These are phyloP conservation scores for Sugiyamaella marilandica DNA, from an alignment of 805 yeast species.

Conservation along the genomic window DNA sequence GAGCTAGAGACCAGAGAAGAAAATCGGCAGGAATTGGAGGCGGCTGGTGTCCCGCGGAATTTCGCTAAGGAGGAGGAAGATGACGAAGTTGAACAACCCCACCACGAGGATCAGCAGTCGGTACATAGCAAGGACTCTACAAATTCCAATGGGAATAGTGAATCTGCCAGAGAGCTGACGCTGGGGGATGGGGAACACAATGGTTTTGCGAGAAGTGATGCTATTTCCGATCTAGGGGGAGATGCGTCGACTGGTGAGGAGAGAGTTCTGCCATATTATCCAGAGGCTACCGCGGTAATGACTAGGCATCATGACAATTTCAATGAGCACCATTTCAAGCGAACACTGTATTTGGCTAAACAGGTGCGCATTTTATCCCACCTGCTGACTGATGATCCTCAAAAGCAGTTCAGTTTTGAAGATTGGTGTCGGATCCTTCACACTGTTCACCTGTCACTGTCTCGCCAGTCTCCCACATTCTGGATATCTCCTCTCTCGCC, in stretches of 20 bases:
- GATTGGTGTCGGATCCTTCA: conserved; percentile 47
- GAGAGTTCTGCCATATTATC: not conserved
- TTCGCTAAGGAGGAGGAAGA: not conserved
- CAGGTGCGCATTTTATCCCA: conserved; percentile 7
- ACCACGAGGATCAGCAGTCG: not conserved
- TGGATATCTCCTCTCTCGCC: conserved; percentile 73
- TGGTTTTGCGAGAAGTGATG: not conserved
- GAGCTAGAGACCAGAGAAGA: not conserved
- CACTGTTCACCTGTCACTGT: not conserved
- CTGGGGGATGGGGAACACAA: not conserved
- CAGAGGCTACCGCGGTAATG: not conserved
- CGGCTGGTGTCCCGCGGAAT: not conserved
- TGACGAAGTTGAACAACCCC: not conserved
- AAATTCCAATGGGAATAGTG: not conserved
- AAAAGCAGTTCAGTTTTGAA: conserved; percentile 42
- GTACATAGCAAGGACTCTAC: not conserved
- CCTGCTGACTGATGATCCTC: conserved; percentile 27
- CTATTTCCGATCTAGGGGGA: not conserved
- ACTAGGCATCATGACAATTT: not conserved
- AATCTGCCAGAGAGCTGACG: not conserved
- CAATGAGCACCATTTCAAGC: not conserved
- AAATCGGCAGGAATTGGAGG: not conserved
- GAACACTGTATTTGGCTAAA: conserved; percentile 5
- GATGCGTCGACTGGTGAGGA: not conserved
- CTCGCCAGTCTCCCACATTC: conserved; percentile 31